Percentiles rank a stretch among this genome's conserved stretches.
These are phyloP conservation scores for Aureobasidium lini DNA, from an alignment of 2,329 filamentous ascomycete species.

Conservation along the genomic window DNA sequence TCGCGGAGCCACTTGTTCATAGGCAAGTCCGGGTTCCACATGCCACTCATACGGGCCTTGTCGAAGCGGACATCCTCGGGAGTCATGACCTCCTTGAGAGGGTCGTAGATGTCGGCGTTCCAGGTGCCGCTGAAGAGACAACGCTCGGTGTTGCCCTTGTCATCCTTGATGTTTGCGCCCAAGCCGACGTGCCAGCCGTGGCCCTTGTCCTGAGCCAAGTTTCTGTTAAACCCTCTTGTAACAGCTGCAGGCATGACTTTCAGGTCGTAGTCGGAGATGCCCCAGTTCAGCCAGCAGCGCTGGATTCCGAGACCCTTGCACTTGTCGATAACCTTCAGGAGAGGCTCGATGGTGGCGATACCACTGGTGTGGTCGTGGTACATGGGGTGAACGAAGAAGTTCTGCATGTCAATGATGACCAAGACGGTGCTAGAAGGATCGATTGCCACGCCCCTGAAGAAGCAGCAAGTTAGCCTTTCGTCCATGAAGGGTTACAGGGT, in stretches of 20 bases:
- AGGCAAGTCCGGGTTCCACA: slow-evolving; percentile 34
- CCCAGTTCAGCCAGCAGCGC: slow-evolving; percentile 37
- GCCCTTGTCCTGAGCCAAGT: slow-evolving; percentile 24
- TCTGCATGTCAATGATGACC: slow-evolving; percentile 29
- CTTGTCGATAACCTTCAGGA: slow-evolving; percentile 32
- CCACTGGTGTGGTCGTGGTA: slow-evolving; percentile 25
- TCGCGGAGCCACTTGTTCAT: slow-evolving; percentile 34
- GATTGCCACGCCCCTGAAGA: slow-evolving; percentile 31
- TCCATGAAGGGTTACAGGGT: neutral
- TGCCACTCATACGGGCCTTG: slow-evolving; percentile 36
- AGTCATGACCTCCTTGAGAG: slow-evolving; percentile 30
- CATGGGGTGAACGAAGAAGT: slow-evolving; percentile 23
- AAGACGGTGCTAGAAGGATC: slow-evolving; percentile 30
- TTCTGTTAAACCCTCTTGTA: slow-evolving; percentile 33
- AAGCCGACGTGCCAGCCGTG: slow-evolving; percentile 36
- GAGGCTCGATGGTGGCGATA: slow-evolving; percentile 30
- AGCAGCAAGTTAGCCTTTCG: neutral
- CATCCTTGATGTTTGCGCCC: slow-evolving; percentile 30
- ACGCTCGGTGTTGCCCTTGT: slow-evolving; percentile 32
- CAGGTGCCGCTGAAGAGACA: slow-evolving; percentile 36
- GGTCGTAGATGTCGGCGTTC: slow-evolving; percentile 37
- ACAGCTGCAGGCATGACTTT: slow-evolving; percentile 36
- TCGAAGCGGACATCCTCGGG: slow-evolving; percentile 37
- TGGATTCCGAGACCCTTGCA: slow-evolving; percentile 35
- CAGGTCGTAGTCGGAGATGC: slow-evolving; percentile 32